Conservation (phyloP, 2,329 filamentous ascomycete genomes). For the Ceratocystis eucalypticola region DNA sequence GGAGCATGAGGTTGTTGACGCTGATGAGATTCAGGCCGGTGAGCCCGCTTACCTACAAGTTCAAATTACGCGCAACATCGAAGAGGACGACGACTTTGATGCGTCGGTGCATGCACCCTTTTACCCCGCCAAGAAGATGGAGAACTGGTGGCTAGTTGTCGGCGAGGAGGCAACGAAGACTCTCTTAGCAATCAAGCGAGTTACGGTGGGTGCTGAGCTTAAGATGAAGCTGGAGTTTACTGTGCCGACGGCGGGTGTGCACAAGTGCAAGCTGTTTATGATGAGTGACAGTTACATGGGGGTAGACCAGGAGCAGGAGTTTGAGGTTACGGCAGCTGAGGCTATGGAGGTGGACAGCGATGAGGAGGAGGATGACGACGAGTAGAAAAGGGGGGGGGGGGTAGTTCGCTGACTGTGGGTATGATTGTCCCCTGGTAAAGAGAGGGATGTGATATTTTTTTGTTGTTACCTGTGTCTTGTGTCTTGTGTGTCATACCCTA, state of each 20-base stretch:
- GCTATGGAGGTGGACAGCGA: slow-evolving; percentile 91
- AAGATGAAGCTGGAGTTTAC: slow-evolving; percentile 77
- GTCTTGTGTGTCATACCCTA: not conserved
- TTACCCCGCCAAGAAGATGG: slow-evolving; percentile 80
- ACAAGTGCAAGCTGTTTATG: slow-evolving; percentile 79
- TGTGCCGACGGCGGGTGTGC: slow-evolving; percentile 68
- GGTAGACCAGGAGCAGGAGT: slow-evolving; percentile 88
- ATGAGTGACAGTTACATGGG: slow-evolving; percentile 97
- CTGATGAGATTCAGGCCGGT: slow-evolving; percentile 65
- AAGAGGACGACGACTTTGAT: slow-evolving; percentile 56
- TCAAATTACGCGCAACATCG: slow-evolving; percentile 69
- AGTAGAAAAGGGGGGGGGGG: slow-evolving; percentile 29
- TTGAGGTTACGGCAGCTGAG: slow-evolving; percentile 73
- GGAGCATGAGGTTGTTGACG: slow-evolving; percentile 72
- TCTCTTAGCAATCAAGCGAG: slow-evolving; percentile 82
- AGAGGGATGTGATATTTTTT: not conserved
- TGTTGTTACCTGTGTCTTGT: not conserved
- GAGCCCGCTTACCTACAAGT: slow-evolving; percentile 72
- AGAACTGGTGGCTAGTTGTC: slow-evolving; percentile 98
- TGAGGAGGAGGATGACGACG: slow-evolving; percentile 44
- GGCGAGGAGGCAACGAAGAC: slow-evolving; percentile 82
- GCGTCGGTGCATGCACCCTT: slow-evolving; percentile 86
- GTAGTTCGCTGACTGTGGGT: slow-evolving; percentile 3
- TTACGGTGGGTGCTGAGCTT: slow-evolving; percentile 69
- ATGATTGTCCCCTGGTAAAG: not conserved